A percentile compares a stretch with the other conserved stretches of the same genome.
Conservation (phyloP, 2,329 filamentous ascomycete genomes). For the Beauveria brongniartii region DNA sequence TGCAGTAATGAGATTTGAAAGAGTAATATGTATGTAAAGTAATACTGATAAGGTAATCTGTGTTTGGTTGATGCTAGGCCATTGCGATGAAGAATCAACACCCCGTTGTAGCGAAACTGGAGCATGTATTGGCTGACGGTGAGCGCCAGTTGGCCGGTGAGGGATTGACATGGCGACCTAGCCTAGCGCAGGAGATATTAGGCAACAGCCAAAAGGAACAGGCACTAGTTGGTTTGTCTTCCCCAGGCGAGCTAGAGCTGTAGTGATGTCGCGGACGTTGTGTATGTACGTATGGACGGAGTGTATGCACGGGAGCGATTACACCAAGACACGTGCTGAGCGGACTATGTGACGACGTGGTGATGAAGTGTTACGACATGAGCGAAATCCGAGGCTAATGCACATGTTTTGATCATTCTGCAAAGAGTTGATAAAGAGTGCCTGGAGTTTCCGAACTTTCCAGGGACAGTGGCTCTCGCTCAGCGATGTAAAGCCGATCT, state of each 20-base stretch:
- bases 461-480: too few relatives aligned
- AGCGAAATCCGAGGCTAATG: constrained; percentile 3
- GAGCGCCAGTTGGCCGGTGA: not conserved
- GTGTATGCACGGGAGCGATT: not conserved
- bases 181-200: not conserved
- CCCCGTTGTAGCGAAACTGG: not conserved
- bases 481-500: too few relatives aligned
- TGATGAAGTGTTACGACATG: not conserved
- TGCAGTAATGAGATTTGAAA: not conserved
- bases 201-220: not conserved
- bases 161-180: not conserved
- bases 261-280: too few relatives aligned
- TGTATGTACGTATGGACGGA: not conserved
- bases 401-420: not conserved
- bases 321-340: not conserved
- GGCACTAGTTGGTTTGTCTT: not conserved
- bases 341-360: too few relatives aligned
- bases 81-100: not conserved
- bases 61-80: too few relatives aligned
- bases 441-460: not conserved
- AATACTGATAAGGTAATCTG: not conserved
- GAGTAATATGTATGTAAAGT: not conserved
- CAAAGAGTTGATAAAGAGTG: not conserved
- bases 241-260: not conserved
- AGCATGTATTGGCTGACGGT: not conserved